phyloP scores from a whole-genome alignment of 495 filamentous ascomycete species.

The Aspergillus funiculosus region DNA sequence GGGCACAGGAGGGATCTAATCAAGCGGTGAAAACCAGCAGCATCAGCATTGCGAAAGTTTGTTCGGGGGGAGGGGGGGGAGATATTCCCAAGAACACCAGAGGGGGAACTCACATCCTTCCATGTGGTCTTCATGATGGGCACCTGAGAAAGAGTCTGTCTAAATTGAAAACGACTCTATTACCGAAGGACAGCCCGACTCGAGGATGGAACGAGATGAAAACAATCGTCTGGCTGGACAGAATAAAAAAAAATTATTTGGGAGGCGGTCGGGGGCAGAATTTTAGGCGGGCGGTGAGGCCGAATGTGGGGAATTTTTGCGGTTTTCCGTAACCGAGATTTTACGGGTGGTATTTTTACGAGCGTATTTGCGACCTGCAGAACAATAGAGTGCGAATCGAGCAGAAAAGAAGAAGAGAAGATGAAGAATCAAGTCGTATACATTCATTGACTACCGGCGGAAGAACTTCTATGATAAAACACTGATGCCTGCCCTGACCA shows the following conservation, averaged over 20 bases:
- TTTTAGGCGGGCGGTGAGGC: conserved; percentile 38
- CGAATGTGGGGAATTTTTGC: conserved; percentile 25
- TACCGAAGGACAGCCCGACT: conserved; percentile 10
- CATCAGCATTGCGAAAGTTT: conserved; percentile 14
- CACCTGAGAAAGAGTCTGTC: conserved; percentile 23
- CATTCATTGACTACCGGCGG: conserved; percentile 23
- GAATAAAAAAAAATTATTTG: conserved; percentile 25
- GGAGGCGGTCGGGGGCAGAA: conserved; percentile 24
- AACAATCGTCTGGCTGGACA: background rate
- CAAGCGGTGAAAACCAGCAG: conserved; percentile 36
- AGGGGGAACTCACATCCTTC: conserved; percentile 50
- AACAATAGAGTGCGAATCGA: background rate
- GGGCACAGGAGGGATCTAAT: conserved; percentile 78
- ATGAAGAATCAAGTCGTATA: conserved; percentile 13
- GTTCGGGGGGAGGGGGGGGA: background rate
- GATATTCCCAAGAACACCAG: too few relatives aligned
- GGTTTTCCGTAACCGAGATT: conserved; percentile 14
- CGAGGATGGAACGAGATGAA: conserved; percentile 10
- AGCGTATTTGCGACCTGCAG: too few relatives aligned
- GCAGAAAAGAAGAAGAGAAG: background rate
- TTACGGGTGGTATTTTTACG: too few relatives aligned
- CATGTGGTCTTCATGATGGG: conserved; percentile 65
- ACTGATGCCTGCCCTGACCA: conserved; percentile 21
- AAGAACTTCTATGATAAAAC: conserved; percentile 24
- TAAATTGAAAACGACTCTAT: conserved; percentile 20